A percentile compares a stretch with the other conserved stretches of the same genome.
Conservation (phyloP, 345 rosid species). For the Brassica cretica region DNA sequence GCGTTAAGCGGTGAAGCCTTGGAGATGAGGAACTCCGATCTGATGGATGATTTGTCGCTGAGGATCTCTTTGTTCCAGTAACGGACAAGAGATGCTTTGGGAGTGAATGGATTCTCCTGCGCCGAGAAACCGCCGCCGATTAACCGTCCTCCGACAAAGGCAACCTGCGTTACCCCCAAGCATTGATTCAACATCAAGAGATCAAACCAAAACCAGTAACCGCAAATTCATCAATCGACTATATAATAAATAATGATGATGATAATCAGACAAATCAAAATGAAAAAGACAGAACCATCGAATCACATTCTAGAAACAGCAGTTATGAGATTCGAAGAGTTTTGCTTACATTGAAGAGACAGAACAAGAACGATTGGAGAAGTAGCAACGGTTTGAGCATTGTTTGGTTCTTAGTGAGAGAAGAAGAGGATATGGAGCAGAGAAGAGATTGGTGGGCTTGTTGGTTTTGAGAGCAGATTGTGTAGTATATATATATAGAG, state of each 20-base stretch:
- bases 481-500: constrained; percentile 19
- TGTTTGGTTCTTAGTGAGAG: constrained; percentile 16
- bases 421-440: constrained; percentile 25
- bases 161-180: constrained; percentile 45
- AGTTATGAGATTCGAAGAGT: background rate
- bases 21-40: constrained; percentile 63
- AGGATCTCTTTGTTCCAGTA: constrained; percentile 86
- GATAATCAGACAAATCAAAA: background rate
- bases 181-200: constrained; percentile 1
- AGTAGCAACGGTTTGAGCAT: constrained; percentile 36
- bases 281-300: background rate
- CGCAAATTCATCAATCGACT: background rate
- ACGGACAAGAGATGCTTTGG: constrained; percentile 70
- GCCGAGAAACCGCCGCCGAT: constrained; percentile 35
- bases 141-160: constrained; percentile 32
- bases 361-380: constrained; percentile 33
- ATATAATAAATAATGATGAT: background rate
- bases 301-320: background rate
- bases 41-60: constrained; percentile 38
- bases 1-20: constrained; percentile 76
- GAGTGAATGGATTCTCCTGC: constrained; percentile 68
- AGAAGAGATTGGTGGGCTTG: constrained; percentile 38
- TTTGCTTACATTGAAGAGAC: constrained; percentile 42
- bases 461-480: constrained; percentile 21
- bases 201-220: background rate